A percentile compares a stretch with the other conserved stretches of the same genome.
Evolutionary conservation across 2,329 filamentous ascomycete species (phyloP).

Genomic region (Fusarium nurragi): DNA sequence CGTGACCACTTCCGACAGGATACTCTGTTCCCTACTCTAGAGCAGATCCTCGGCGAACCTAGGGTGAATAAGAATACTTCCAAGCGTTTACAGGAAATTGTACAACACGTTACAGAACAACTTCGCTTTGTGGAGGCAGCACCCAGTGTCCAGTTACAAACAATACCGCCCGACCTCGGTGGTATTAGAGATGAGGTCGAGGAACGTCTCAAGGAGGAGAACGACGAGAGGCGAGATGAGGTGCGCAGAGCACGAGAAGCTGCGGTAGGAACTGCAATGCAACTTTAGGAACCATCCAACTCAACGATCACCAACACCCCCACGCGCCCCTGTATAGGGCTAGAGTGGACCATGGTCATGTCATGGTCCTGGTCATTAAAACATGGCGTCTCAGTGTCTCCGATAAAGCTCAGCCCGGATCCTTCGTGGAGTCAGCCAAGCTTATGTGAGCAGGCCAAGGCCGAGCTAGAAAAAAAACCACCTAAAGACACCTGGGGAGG

Average conservation of each 20-base stretch:
- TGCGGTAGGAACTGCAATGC: slow-evolving; percentile 66
- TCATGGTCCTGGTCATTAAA: slow-evolving; percentile 7
- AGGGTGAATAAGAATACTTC: slow-evolving; percentile 81
- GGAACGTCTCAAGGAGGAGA: slow-evolving; percentile 70
- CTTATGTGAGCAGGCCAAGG: background rate
- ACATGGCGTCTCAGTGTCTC: background rate
- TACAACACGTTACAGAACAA: slow-evolving; percentile 84
- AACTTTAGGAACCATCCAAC: slow-evolving; percentile 49
- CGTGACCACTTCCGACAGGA: slow-evolving; percentile 89
- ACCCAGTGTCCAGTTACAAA: slow-evolving; percentile 86
- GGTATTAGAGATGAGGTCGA: slow-evolving; percentile 76
- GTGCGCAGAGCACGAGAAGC: slow-evolving; percentile 65
- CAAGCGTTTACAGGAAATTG: slow-evolving; percentile 78
- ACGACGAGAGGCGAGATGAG: slow-evolving; percentile 65
- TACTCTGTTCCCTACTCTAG: slow-evolving; percentile 87
- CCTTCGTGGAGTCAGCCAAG: background rate
- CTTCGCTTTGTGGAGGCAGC: slow-evolving; percentile 84
- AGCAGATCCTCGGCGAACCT: slow-evolving; percentile 73
- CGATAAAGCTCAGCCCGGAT: slow-evolving; percentile 10
- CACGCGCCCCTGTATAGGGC: background rate
- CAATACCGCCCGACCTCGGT: slow-evolving; percentile 80
- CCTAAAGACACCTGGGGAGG: background rate
- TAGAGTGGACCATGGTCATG: background rate
- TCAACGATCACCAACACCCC: background rate
- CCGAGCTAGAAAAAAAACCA: background rate